Base-by-base conservation (phyloP, 306 rosid species). In the Vicia sativa region DNA sequence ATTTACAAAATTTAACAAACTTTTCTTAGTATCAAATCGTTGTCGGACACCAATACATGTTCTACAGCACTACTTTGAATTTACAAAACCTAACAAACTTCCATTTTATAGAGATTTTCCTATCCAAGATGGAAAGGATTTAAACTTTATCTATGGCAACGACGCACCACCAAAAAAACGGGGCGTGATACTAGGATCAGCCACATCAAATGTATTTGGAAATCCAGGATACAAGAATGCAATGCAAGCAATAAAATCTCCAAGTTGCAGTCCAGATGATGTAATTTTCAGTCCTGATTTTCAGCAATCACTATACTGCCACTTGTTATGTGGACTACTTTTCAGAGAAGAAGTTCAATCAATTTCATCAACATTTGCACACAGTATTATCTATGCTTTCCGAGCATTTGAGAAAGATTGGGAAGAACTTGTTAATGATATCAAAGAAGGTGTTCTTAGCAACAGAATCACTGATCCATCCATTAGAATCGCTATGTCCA, bases 281-380 rank as follows among this genome's bases (percentile, higher is more conserved):
- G 96, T 92, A 12, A 83, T 90, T 19, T 90, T 90, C 11, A 89
- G 96, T 34, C 72, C 88, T 5, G 96, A 92, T 72, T 90, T 84
- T 72, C 83, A 84, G 57, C 96, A 92, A 64, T 90, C 98, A 2
- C 16, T 92, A 2, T 92, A 92, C 70, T 92, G 96, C 78, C 98
- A 92, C 71, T 86, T 92, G 70, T 72, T 92, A 23, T 87, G 98
- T 39, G 96, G 96, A 2, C 77, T 92, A 21, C 69, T 92, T 28
- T 85, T 78, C 62, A 34, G 79, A 0, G 88, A 90, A 0, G 90
- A 90, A 52, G 74, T 92, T 56, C 88, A 58, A 34, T 13, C 79
- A 50, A 79, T 92, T 53, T 80, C 68, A 8, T 87, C 98, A 4
- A 73, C 87, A 21, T 52, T 52, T 52, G 58, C 14, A 3, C 8